These are phyloP conservation scores for Rubus idaeus DNA, from an alignment of 306 rosid species.

Conservation along the genomic window DNA sequence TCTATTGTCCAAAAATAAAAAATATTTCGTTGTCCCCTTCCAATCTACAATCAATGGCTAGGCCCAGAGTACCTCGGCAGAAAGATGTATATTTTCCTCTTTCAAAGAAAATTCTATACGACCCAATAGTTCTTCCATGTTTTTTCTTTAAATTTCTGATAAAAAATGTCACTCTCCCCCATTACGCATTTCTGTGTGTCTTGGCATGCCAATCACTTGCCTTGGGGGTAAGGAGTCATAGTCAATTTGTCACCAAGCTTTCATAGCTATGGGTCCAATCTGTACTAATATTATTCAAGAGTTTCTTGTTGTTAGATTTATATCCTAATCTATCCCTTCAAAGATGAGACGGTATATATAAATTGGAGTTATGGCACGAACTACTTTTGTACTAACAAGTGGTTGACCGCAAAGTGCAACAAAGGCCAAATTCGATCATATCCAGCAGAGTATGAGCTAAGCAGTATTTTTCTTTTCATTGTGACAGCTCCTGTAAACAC, in stretches of 20 bases:
- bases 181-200: not conserved
- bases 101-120: not conserved
- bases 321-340: not conserved
- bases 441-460: not conserved
- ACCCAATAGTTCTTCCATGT: not conserved
- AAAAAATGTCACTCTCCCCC: not conserved
- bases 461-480: not conserved
- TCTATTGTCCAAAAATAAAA: not conserved
- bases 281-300: not conserved
- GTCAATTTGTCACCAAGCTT: constrained; percentile 1
- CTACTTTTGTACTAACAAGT: not conserved
- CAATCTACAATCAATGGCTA: not conserved
- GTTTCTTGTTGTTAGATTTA: not conserved
- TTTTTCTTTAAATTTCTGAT: not conserved
- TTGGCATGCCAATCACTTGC: not conserved
- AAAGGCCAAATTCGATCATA: not conserved
- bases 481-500: not conserved
- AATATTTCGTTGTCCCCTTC: not conserved
- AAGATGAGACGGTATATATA: not conserved
- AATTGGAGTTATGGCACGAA: not conserved
- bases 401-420: not conserved
- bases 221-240: not conserved
- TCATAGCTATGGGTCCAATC: not conserved
- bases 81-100: not conserved
- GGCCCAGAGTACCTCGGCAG: not conserved